Base-by-base conservation (phyloP, 768 basidiomycete genomes). In the Leccinum broughii region DNA sequence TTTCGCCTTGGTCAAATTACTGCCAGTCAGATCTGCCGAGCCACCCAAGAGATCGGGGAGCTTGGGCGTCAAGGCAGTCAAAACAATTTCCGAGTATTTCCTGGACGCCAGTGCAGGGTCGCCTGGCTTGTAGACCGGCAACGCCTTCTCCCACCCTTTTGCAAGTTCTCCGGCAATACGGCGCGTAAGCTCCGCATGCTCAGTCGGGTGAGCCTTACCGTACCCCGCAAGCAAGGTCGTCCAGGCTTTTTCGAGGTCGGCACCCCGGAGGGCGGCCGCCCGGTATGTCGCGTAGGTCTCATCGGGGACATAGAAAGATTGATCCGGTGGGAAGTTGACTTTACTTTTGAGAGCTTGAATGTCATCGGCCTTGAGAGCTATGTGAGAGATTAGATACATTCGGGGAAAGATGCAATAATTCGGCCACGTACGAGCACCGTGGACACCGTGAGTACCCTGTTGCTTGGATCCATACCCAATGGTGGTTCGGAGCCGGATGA, bases 381-480 rank as follows among this genome's bases (percentile, higher is more conserved):
- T 41, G 60, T 13, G 39, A 55, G 26, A 49, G 55, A 39, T 64
- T 44, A 60, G 32, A 58, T 61, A 57, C 56, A 22, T 57, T 14
- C 20, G n/a, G 26, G 41, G 46, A n/a, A 51, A 20, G 24, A 34
- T 30, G 28, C 13, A 44, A 61, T 34, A n/a, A 56, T 32, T 11
- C 8, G 58, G 15, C 46, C 26, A 86, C 93, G 70, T 71, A 95
- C 92, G 93, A 76, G 93, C 74, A 66, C 95, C 95, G 75, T 98
- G 95, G 62, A 97, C 93, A 66, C 92, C 92, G 70, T 96, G 93
- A 9, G 93, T 94, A 62, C 95, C 95, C 75, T 93, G 89, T 71
- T 87, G 83, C 79, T 91, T 92, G 35, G 95, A 97, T 62, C 95
- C 95, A 71, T 83, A 97, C 44, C 95, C 95, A 63, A 98, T 98